phyloP scores from a whole-genome alignment of 768 basidiomycete genomes.

The Termitomyces sp. region DNA sequence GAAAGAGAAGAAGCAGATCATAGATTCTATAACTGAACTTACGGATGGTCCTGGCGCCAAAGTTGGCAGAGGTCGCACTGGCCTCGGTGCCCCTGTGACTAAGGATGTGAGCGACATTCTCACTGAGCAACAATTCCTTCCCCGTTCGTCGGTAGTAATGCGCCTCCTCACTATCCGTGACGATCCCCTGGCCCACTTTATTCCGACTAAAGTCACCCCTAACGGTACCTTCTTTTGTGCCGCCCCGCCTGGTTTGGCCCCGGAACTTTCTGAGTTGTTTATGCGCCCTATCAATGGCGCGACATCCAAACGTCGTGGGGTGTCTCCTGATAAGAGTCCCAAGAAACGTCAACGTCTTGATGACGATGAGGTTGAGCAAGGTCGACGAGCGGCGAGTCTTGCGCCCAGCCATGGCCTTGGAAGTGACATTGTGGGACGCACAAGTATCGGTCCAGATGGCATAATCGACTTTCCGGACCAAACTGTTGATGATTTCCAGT shows the following conservation, averaged over 20 bases:
- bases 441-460: conserved; percentile 49
- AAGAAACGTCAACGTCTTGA: conserved; percentile 57
- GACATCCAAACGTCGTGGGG: conserved; percentile 54
- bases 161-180: conserved; percentile 80
- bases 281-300: conserved; percentile 58
- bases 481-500: conserved; percentile 59
- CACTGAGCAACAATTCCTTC: conserved; percentile 79
- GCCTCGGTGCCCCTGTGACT: conserved; percentile 46
- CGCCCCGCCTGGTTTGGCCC: conserved; percentile 78
- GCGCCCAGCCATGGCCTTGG: conserved; percentile 56
- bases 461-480: conserved; percentile 61
- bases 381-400: conserved; percentile 58
- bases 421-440: conserved; percentile 48
- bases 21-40: conserved; percentile 87
- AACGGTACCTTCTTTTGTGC: conserved; percentile 76
- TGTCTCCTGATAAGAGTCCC: conserved; percentile 50
- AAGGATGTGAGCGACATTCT: conserved; percentile 65
- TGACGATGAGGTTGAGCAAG: conserved; percentile 65
- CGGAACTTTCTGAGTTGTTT: conserved; percentile 81
- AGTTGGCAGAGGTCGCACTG: conserved; percentile 48
- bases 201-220: conserved; percentile 72
- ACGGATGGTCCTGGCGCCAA: conserved; percentile 53
- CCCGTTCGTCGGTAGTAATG: conserved; percentile 79
- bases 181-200: conserved; percentile 79
- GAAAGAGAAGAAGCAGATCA: conserved; percentile 81